Base-by-base conservation (phyloP, 495 filamentous ascomycete genomes). In the Annulohypoxylon bovei region DNA sequence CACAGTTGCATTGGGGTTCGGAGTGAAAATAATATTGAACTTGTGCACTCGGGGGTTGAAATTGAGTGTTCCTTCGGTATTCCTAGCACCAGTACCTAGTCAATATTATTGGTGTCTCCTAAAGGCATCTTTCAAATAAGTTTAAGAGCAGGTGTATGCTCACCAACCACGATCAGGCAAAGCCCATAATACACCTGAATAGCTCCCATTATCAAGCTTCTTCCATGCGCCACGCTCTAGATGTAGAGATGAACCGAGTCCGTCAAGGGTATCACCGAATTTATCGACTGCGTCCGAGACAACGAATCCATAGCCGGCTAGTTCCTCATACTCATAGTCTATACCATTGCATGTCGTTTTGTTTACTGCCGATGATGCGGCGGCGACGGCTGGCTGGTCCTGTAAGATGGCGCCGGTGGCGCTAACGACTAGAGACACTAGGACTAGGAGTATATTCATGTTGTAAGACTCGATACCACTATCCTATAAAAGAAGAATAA, bases 81-180 rank as follows among this genome's bases (percentile, higher is more conserved):
- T 81, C 73, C 73, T 75, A 55, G 55, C 42, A n/a, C 39, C 2
- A 18, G 23, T 33, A n/a, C n/a, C n/a, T n/a, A 23, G 32, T 69
- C 20, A 65, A 14, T 28, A 35, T 25, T 28, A 50, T 7, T 60
- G 7, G 28, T 49, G 3, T 39, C 25, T 27, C 4, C 14, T 1
- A 4, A 30, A 30, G 22, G 18, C 20, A 39, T 1, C 12, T 44
- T 28, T 58, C 14, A n/a, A 18, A 5, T 8, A 14, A 8, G 25
- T 50, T 52, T 9, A 40, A 40, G 6, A 27, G 27, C 49, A 75
- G 61, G 72, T 85, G 8, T 12, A 8, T 52, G 65, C 73, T 65
- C 25, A 75, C 89, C 92, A 94, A 56, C 92, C 92, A 35, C 91
- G 83, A 75, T 93, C 92, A 1, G 92, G 92, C 3, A 93, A 77